These are phyloP conservation scores for Hypoxylon perforatum DNA, from an alignment of 495 filamentous ascomycete genomes.

Conservation along the genomic window DNA sequence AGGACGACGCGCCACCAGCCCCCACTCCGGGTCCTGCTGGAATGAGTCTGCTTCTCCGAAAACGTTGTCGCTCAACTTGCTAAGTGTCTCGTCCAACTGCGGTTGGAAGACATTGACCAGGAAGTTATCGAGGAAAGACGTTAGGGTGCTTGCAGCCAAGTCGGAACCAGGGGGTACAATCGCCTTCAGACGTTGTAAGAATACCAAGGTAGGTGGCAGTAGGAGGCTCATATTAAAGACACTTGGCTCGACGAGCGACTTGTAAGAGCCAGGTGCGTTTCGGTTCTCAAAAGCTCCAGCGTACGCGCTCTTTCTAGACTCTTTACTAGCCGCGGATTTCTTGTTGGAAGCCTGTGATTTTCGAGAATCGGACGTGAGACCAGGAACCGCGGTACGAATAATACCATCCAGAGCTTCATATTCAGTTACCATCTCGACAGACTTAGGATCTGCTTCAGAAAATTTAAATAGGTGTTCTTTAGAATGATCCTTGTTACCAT, in stretches of 20 bases:
- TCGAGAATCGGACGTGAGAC: slow-evolving; percentile 84
- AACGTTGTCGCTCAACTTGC: slow-evolving; percentile 83
- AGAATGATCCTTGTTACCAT: slow-evolving; percentile 67
- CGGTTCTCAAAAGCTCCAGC: slow-evolving; percentile 71
- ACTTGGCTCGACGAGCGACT: slow-evolving; percentile 85
- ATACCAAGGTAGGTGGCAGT: slow-evolving; percentile 91
- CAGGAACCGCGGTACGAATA: slow-evolving; percentile 88
- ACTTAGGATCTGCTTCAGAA: slow-evolving; percentile 81
- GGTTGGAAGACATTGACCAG: slow-evolving; percentile 98
- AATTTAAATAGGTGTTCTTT: slow-evolving; percentile 93
- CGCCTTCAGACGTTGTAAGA: slow-evolving; percentile 88
- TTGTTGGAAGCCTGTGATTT: slow-evolving; percentile 61
- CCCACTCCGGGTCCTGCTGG: slow-evolving; percentile 86
- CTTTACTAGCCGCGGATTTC: slow-evolving; percentile 50
- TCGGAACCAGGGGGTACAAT: slow-evolving; percentile 89
- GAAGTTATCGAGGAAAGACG: slow-evolving; percentile 97
- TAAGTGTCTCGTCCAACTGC: slow-evolving; percentile 93
- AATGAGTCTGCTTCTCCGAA: slow-evolving; percentile 90
- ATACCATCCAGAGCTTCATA: slow-evolving; percentile 92
- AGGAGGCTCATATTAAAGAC: slow-evolving; percentile 98
- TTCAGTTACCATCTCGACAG: slow-evolving; percentile 78
- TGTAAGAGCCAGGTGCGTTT: slow-evolving; percentile 70
- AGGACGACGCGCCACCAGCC: slow-evolving; percentile 76
- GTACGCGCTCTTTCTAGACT: slow-evolving; percentile 56
- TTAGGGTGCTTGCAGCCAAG: slow-evolving; percentile 85